A percentile compares a stretch with the other conserved stretches of the same genome.
These are phyloP conservation scores for Nemania sp. DNA, from an alignment of 2,329 filamentous ascomycete genomes.

Conservation along the genomic window DNA sequence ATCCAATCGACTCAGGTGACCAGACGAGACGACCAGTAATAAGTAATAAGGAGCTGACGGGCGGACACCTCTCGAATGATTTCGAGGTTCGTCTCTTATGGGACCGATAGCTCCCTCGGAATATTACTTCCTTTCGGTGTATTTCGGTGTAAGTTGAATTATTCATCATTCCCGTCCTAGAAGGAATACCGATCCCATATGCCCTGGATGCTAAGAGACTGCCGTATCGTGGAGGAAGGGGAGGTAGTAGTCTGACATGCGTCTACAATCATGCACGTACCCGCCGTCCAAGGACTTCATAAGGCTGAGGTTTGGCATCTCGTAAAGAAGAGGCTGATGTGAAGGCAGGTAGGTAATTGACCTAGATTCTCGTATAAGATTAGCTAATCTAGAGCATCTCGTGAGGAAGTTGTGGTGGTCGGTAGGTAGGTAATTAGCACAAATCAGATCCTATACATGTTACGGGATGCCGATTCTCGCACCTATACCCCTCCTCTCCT, in stretches of 20 bases:
- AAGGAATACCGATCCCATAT: background rate
- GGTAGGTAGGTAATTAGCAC: background rate
- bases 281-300: constrained; percentile 34
- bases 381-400: too few relatives aligned
- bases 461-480: background rate
- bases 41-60: constrained; percentile 19
- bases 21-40: too few relatives aligned
- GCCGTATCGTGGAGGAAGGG: constrained; percentile 19
- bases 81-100: background rate
- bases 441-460: background rate
- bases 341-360: background rate
- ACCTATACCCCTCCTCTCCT: background rate
- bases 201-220: constrained; percentile 1
- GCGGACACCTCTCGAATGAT: constrained; percentile 4
- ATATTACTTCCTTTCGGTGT: constrained; percentile 19
- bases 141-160: constrained; percentile 7
- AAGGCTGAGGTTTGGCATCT: constrained; percentile 34
- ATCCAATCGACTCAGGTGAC: too few relatives aligned
- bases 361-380: too few relatives aligned
- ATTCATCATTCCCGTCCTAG: constrained; percentile 11
- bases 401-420: too few relatives aligned
- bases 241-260: constrained; percentile 38
- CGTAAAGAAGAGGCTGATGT: constrained; percentile 21
- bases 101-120: background rate
- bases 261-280: constrained; percentile 34